Percentiles rank a stretch among this genome's conserved stretches.
These are phyloP conservation scores for Crithidia mellificae DNA, from an alignment of 208 protist genomes.

Conservation along the genomic window DNA sequence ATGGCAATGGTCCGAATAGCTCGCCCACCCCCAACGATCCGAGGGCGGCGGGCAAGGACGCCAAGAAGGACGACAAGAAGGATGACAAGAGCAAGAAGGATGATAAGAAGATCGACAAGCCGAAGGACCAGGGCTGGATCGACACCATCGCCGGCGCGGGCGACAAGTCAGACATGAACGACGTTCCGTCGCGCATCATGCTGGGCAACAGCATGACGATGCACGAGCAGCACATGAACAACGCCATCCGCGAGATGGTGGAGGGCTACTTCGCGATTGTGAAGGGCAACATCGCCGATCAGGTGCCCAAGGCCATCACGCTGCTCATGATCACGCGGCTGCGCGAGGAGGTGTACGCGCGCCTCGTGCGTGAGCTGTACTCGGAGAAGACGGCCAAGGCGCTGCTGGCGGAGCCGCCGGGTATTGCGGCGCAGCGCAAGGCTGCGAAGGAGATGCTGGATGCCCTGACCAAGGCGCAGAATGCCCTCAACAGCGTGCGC, in stretches of 20 bases:
- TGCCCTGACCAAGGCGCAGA: conserved; percentile 84
- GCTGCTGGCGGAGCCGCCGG: conserved; percentile 92
- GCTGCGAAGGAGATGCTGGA: conserved; percentile 90
- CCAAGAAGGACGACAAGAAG: conserved; percentile 42
- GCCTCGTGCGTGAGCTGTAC: conserved; percentile 95
- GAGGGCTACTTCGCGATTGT: conserved; percentile 93
- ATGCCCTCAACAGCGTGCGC: conserved; percentile 81
- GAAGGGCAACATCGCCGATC: conserved; percentile 92
- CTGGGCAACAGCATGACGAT: conserved; percentile 71
- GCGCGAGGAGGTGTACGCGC: conserved; percentile 92
- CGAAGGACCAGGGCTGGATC: conserved; percentile 51
- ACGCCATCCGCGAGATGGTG: conserved; percentile 87
- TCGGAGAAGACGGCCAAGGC: conserved; percentile 91
- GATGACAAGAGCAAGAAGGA: conserved; percentile 25
- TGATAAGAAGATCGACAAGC: conserved; percentile 54
- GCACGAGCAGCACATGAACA: conserved; percentile 83
- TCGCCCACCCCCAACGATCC: conserved; percentile 10
- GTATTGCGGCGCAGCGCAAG: conserved; percentile 87
- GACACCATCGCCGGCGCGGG: conserved; percentile 31
- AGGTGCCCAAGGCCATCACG: conserved; percentile 98
- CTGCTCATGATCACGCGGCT: conserved; percentile 96
- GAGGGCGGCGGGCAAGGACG: conserved; percentile 19
- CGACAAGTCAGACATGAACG: conserved; percentile 61
- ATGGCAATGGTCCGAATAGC: conserved; percentile 13
- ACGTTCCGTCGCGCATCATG: conserved; percentile 79